Evolutionary conservation across 2,329 filamentous ascomycete species (phyloP).

Genomic region (Huntiella savannae): DNA sequence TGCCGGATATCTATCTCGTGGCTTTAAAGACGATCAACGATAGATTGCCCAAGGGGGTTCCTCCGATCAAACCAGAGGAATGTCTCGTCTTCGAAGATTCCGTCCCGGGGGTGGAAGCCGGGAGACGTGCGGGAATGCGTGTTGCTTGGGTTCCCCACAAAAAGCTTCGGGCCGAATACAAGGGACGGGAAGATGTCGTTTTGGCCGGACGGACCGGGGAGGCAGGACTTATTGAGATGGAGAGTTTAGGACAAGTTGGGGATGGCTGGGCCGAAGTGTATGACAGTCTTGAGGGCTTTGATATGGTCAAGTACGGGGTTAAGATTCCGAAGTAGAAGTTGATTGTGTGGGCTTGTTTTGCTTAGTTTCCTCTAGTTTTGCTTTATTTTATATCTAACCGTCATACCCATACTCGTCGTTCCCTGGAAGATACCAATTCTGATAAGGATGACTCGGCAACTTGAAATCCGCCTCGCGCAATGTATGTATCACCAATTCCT

Average conservation of each 20-base stretch:
- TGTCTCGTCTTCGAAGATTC: constrained; percentile 95
- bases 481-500: constrained; percentile 36
- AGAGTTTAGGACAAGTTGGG: constrained; percentile 35
- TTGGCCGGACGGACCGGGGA: constrained; percentile 65
- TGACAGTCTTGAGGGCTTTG: constrained; percentile 31
- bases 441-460: constrained; percentile 62
- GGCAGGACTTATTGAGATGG: constrained; percentile 33
- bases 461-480: constrained; percentile 60
- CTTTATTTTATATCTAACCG: neutral
- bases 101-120: constrained; percentile 81
- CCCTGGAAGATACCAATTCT: constrained; percentile 60
- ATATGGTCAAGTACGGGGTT: constrained; percentile 41
- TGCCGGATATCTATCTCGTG: constrained; percentile 84
- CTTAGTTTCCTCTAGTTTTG: too few species aligned
- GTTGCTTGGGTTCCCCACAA: constrained; percentile 84
- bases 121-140: constrained; percentile 80
- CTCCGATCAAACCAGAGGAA: constrained; percentile 57
- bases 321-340: constrained; percentile 18
- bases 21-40: constrained; percentile 73
- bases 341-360: too few species aligned
- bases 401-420: constrained; percentile 19
- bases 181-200: constrained; percentile 59
- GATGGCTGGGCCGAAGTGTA: constrained; percentile 44
- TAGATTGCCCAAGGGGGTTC: constrained; percentile 41
- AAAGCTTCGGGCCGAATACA: constrained; percentile 55